Conservation (phyloP, 306 rosid genomes). For the Prunus mira region DNA sequence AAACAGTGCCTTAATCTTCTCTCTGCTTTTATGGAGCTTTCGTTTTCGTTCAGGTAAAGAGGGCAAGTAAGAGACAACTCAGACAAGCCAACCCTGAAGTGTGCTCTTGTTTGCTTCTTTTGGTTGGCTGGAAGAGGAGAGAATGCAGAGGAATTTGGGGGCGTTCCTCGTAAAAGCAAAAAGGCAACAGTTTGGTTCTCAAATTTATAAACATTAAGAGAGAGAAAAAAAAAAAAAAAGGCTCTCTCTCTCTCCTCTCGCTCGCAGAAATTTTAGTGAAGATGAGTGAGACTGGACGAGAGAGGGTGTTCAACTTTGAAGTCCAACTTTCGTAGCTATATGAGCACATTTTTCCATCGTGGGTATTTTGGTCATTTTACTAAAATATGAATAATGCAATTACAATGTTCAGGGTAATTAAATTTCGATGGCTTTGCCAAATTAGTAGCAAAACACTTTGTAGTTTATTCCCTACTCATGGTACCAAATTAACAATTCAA, state of each 20-base stretch:
- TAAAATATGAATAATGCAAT: background rate
- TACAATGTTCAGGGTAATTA: background rate
- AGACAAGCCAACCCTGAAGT: background rate
- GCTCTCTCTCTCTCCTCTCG: no score
- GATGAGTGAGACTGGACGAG: background rate
- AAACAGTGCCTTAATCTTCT: background rate
- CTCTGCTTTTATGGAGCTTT: conserved; percentile 10
- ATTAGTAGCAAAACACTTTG: background rate
- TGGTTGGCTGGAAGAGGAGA: conserved; percentile 22
- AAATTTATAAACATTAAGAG: conserved; percentile 30
- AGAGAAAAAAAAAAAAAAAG: background rate
- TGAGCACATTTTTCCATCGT: background rate
- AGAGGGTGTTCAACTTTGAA: background rate
- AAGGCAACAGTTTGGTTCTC: conserved; percentile 16
- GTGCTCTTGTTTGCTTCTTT: conserved; percentile 1
- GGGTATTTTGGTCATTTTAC: conserved; percentile 10
- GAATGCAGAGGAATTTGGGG: conserved; percentile 22
- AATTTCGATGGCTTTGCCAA: background rate
- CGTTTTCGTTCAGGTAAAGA: conserved; percentile 19
- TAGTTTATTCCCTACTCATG: background rate
- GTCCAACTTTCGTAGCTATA: conserved; percentile 1
- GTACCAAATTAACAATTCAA: no score
- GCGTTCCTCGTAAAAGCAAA: conserved; percentile 38
- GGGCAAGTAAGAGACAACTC: background rate
- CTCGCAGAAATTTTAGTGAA: conserved; percentile 10